A percentile compares a stretch with the other conserved stretches of the same genome.
These are phyloP conservation scores for Epichloe typhina DNA, from an alignment of 2,329 filamentous ascomycete species.

Conservation along the genomic window DNA sequence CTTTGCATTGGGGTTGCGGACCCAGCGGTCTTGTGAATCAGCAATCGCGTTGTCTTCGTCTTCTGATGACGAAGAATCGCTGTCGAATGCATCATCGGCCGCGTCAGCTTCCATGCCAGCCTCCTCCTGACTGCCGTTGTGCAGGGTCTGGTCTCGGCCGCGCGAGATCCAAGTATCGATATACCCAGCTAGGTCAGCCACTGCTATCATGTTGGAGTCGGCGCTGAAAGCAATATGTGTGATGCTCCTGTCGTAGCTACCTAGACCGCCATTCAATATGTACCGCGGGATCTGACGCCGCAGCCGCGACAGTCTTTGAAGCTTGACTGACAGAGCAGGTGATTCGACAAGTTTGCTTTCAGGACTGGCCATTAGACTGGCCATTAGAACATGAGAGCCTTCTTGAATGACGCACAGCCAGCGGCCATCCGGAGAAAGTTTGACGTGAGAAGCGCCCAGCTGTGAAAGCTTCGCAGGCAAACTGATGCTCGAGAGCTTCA, in stretches of 20 bases:
- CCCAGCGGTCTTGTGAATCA: conserved; percentile 48
- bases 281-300: conserved; percentile 40
- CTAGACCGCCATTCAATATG: conserved; percentile 50
- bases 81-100: conserved; percentile 23
- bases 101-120: conserved; percentile 19
- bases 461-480: conserved; percentile 43
- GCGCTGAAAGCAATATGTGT: conserved; percentile 64
- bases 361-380: conserved; percentile 24
- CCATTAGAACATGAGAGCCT: conserved; percentile 43
- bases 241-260: conserved; percentile 65
- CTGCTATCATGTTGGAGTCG: conserved; percentile 66
- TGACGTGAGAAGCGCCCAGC: conserved; percentile 54
- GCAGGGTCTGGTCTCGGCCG: conserved; percentile 18
- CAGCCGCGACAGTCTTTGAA: conserved; percentile 38
- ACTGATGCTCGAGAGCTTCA: conserved; percentile 59
- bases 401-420: conserved; percentile 56
- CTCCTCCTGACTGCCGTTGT: conserved; percentile 19
- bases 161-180: conserved; percentile 76
- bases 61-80: conserved; percentile 22
- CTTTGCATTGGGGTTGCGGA: conserved; percentile 54
- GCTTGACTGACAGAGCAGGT: conserved; percentile 17
- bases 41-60: conserved; percentile 32
- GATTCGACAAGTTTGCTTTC: conserved; percentile 8
- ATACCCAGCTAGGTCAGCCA: conserved; percentile 70
- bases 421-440: conserved; percentile 54